Evolutionary conservation across 768 basidiomycete species (phyloP), one percentile per base, ranked within the genome.

Genomic region (Podaxis rugospora): DNA sequence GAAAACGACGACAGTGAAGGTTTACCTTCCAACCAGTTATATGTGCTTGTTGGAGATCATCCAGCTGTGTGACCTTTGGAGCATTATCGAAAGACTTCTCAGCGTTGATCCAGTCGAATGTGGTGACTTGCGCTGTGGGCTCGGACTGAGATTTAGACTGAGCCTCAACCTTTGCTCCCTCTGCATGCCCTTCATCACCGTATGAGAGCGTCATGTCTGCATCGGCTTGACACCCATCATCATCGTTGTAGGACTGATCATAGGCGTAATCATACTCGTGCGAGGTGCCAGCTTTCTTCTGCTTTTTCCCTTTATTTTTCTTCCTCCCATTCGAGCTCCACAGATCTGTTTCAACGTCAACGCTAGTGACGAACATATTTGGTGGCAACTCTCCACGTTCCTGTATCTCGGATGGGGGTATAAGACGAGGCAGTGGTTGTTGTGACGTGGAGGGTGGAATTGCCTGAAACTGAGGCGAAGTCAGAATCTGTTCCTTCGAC

Each of bases 291-390:
- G 57, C 49, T 40, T 63, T 54, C 27, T 67, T 71, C 59, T 71
- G 68, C 51, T 69, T 69, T 62, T 74, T 78, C 64, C 75, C 79
- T 59, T 72, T 72, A 61, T 74, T 75, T 39, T 66, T 63, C 18
- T 62, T 70, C 53, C 61, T 35, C 39, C 59, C 23, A 54, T 54
- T 57, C 54, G 56, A 55, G 28, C 46, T 52, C 72, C 74, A 76
- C 66, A 78, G 62, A 1, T 76, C 80, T 25, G 76, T 80, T 65
- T 89, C 88, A 25, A 90, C 86, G 62, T 91, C 87, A 1, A 90
- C 76, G 64, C 84, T 86, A 2, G 89, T 90, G 36, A 91, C 86
- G 62, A 91, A 84, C 66, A 91, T 68, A 55, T 87, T 85, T 3
- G 75, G 66, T 0, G 89, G 89, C 6, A 91, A 65, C 51, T 73